These are phyloP conservation scores for Colletotrichum spinosum DNA, from an alignment of 2,329 filamentous ascomycete genomes.

Conservation along the genomic window DNA sequence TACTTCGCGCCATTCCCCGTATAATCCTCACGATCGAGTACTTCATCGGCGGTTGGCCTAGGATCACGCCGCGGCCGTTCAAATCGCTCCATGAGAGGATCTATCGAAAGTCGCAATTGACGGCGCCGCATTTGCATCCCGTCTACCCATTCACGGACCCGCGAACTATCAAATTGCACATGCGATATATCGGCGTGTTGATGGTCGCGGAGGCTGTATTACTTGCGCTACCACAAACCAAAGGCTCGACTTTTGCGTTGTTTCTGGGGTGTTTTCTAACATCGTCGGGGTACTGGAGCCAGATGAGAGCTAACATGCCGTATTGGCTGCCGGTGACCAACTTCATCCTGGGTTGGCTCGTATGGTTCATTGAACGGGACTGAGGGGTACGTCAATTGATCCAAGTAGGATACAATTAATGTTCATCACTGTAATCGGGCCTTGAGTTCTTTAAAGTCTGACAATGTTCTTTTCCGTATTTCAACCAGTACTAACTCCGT, in stretches of 20 bases:
- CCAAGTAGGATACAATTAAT: no score
- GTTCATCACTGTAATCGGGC: no score
- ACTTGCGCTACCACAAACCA: background rate
- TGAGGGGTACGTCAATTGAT: no score
- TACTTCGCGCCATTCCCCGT: background rate
- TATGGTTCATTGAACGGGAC: background rate
- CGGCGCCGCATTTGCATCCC: constrained; percentile 17
- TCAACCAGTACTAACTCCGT: no score
- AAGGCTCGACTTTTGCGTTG: background rate
- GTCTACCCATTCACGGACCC: constrained; percentile 20
- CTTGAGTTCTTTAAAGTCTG: no score
- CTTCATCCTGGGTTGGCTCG: background rate
- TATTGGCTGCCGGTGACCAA: constrained; percentile 23
- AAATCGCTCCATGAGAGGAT: constrained; percentile 23
- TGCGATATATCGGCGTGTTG: constrained; percentile 6
- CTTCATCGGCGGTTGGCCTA: constrained; percentile 26
- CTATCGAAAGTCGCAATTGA: constrained; percentile 27
- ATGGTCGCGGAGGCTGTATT: constrained; percentile 13
- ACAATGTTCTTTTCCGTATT: no score
- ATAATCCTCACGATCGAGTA: constrained; percentile 17
- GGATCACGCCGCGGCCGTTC: constrained; percentile 19
- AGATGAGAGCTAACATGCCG: constrained; percentile 1
- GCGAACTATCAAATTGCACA: constrained; percentile 8
- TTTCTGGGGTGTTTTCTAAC: constrained; percentile 20
- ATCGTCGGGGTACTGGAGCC: constrained; percentile 15